phyloP scores from a whole-genome alignment of 352 stramenopile genomes.

The Phytopythium vexans region DNA sequence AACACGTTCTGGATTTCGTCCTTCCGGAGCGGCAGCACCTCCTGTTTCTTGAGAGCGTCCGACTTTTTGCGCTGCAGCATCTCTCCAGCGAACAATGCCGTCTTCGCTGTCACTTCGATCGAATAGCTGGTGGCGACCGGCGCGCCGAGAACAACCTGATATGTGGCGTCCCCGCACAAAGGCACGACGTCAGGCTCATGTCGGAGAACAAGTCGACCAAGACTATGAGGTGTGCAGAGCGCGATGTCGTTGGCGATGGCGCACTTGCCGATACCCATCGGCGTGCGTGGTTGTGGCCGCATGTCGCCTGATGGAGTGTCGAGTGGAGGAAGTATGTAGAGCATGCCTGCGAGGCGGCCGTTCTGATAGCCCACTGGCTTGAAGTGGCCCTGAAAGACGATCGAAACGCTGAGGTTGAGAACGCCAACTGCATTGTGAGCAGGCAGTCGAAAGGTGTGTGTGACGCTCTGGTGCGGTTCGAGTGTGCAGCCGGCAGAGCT shows the following conservation, averaged over 20 bases:
- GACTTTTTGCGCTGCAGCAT: conserved; percentile 42
- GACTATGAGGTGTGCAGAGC: conserved; percentile 56
- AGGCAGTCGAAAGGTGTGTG: conserved; percentile 61
- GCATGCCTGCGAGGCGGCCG: conserved; percentile 65
- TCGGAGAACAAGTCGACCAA: conserved; percentile 62
- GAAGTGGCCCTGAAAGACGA: conserved; percentile 79
- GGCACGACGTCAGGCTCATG: conserved; percentile 59
- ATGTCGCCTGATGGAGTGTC: neutral
- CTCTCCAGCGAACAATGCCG: conserved; percentile 44
- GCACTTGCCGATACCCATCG: conserved; percentile 57
- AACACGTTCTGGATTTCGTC: conserved; percentile 70
- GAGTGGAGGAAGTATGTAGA: conserved; percentile 52
- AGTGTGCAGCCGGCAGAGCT: conserved; percentile 45
- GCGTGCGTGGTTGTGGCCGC: conserved; percentile 13
- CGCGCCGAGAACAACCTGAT: conserved; percentile 73
- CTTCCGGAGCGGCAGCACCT: conserved; percentile 48
- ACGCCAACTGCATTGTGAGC: conserved; percentile 26
- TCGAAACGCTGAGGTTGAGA: conserved; percentile 48
- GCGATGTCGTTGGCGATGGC: conserved; percentile 46
- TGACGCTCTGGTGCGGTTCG: conserved; percentile 54
- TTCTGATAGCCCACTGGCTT: conserved; percentile 68
- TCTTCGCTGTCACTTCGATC: conserved; percentile 46
- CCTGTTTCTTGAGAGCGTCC: conserved; percentile 64
- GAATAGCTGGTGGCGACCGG: conserved; percentile 71
- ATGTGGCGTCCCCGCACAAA: conserved; percentile 40